Base-by-base conservation (phyloP, 345 rosid genomes). In the Corymbia maculata region DNA sequence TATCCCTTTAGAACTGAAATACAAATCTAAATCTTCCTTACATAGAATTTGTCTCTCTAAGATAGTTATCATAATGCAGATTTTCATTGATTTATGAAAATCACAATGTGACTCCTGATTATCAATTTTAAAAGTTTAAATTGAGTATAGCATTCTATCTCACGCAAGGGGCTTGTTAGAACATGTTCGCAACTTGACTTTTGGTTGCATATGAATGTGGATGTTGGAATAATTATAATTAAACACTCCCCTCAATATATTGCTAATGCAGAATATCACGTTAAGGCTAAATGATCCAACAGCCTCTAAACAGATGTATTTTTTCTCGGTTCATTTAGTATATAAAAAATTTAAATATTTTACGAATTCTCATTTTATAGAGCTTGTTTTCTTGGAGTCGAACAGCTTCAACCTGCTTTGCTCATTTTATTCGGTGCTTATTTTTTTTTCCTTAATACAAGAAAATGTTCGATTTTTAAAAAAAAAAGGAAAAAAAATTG, bases 351-450 rank as follows among this genome's bases (percentile, higher is more conserved):
- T 95, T 86, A 94, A 96, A 88, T 96, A 98, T 70, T 95, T 97
- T 88, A 94, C 98, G 82, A 96, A 97, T 93, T 98, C 99, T 90
- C 99, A 98, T 91, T 95, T 94, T 84, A 97, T 98, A 91, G 99
- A 96, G 93, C 90, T 98, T 87, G 99, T 51, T 47, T 45, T 16
- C 26, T n/a, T 22, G 57, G 13, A 90, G 82, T 86, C 49, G 86
- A 86, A 24, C 28, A 68, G 80, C 88, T 15, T 75, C 30, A 28
- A 28, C 12, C 68, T n/a, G 66, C 4, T n/a, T 59, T 24, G n/a
- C 66, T 24, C n/a, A 12, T 24, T 12, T n/a, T 59, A 24, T 59
- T 57, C n/a, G 13, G 66, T n/a, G n/a, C n/a, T n/a, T n/a, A n/a
- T n/a, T n/a, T n/a, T n/a, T n/a, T n/a, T n/a, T n/a, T n/a, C n/a